Evolutionary conservation across 2,329 filamentous ascomycete genomes (phyloP).

Genomic region (Colletotrichum sp.): DNA sequence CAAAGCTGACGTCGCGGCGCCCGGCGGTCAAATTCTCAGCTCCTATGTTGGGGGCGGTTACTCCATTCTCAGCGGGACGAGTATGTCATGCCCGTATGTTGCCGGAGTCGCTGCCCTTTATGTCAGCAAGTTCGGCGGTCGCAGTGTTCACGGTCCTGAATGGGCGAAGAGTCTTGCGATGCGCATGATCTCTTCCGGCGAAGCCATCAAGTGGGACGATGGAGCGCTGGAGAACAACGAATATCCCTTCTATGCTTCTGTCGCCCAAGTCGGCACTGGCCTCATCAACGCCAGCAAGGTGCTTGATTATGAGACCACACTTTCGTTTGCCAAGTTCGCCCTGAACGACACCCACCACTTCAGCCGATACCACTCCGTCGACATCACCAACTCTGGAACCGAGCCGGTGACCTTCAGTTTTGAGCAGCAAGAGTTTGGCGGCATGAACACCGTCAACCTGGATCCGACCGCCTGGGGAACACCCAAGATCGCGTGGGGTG

Average conservation of each 20-base stretch:
- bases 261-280: slow-evolving; percentile 44
- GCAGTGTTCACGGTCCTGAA: slow-evolving; percentile 31
- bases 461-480: slow-evolving; percentile 14
- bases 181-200: slow-evolving; percentile 34
- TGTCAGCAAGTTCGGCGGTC: slow-evolving; percentile 42
- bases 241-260: slow-evolving; percentile 30
- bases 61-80: slow-evolving; percentile 48
- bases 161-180: slow-evolving; percentile 35
- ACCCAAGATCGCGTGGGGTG: slow-evolving; percentile 12
- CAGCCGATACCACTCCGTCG: slow-evolving; percentile 26
- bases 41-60: slow-evolving; percentile 41
- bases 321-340: slow-evolving; percentile 43
- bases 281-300: slow-evolving; percentile 47
- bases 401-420: slow-evolving; percentile 37
- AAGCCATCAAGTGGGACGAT: slow-evolving; percentile 32
- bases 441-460: slow-evolving; percentile 2
- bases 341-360: slow-evolving; percentile 51
- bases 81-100: slow-evolving; percentile 50
- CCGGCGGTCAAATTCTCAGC: slow-evolving; percentile 46
- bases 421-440: slow-evolving; percentile 31
- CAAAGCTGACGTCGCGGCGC: slow-evolving; percentile 42
- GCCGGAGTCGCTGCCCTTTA: slow-evolving; percentile 41
- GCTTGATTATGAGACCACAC: slow-evolving; percentile 38
- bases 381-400: slow-evolving; percentile 41
- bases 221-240: slow-evolving; percentile 2